A percentile compares a stretch with the other conserved stretches of the same genome.
Conservation (phyloP, 2,329 filamentous ascomycete species). For the Fusarium aywerte region DNA sequence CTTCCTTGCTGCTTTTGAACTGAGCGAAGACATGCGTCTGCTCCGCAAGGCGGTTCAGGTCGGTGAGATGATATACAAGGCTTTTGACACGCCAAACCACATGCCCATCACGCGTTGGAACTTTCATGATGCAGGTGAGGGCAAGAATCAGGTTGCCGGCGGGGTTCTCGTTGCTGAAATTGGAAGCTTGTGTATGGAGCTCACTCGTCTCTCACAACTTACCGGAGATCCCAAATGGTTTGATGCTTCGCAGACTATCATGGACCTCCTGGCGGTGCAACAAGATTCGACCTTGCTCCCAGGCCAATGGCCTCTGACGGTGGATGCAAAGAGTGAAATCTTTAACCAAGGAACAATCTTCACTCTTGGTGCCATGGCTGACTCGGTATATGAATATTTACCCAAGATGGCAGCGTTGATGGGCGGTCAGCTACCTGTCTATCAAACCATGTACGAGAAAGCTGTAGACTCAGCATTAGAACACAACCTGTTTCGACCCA, state of each 20-base stretch:
- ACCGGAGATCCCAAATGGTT: conserved; percentile 80
- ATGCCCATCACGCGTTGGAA: conserved; percentile 67
- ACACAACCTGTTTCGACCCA: conserved; percentile 71
- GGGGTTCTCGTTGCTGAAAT: conserved; percentile 59
- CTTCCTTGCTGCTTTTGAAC: conserved; percentile 74
- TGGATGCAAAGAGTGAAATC: conserved; percentile 39
- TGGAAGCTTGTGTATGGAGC: conserved; percentile 77
- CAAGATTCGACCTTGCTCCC: conserved; percentile 75
- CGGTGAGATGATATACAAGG: conserved; percentile 71
- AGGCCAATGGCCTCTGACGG: conserved; percentile 73
- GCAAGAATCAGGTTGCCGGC: conserved; percentile 43
- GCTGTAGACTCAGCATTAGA: conserved; percentile 66
- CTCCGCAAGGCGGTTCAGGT: conserved; percentile 71
- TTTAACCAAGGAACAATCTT: conserved; percentile 52
- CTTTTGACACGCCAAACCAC: conserved; percentile 75
- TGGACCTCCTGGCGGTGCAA: conserved; percentile 70
- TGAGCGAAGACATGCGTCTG: conserved; percentile 67
- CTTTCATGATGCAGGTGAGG: conserved; percentile 54
- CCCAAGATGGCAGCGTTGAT: conserved; percentile 84
- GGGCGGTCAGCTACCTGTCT: conserved; percentile 64
- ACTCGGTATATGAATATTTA: conserved; percentile 80
- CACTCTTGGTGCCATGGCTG: conserved; percentile 61
- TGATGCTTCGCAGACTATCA: conserved; percentile 75
- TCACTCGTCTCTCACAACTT: conserved; percentile 77
- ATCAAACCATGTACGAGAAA: conserved; percentile 65